Conservation (phyloP, 805 yeast genomes). For the Yamadazyma scolyti region DNA sequence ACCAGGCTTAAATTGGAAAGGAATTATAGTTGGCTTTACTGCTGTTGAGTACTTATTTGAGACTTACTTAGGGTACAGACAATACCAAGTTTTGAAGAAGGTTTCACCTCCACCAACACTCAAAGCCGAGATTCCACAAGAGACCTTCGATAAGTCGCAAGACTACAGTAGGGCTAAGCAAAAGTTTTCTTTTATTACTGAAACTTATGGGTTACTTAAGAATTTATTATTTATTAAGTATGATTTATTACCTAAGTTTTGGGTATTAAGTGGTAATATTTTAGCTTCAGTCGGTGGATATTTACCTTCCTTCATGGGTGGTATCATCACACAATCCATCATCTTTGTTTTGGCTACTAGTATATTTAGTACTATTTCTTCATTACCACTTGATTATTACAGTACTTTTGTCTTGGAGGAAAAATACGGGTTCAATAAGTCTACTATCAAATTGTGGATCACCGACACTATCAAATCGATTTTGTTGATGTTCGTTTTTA, state of each 20-base stretch:
- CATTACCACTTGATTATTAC: slow-evolving; percentile 72
- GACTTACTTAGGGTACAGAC: slow-evolving; percentile 70
- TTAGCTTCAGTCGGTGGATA: slow-evolving; percentile 50
- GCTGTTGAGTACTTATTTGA: slow-evolving; percentile 74
- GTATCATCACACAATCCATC: slow-evolving; percentile 69
- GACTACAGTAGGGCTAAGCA: slow-evolving; percentile 78
- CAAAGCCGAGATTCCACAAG: slow-evolving; percentile 62
- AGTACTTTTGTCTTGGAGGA: slow-evolving; percentile 87
- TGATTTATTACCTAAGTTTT: slow-evolving; percentile 45
- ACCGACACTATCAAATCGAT: slow-evolving; percentile 65
- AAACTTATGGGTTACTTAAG: slow-evolving; percentile 48
- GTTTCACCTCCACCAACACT: slow-evolving; percentile 64
- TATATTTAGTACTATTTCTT: slow-evolving; percentile 49
- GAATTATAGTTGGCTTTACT: slow-evolving; percentile 68
- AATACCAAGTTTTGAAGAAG: slow-evolving; percentile 59
- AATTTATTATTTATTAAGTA: slow-evolving; percentile 55
- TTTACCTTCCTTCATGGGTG: slow-evolving; percentile 40
- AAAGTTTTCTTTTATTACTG: slow-evolving; percentile 57
- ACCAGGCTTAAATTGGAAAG: slow-evolving; percentile 77
- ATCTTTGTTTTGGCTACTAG: slow-evolving; percentile 52
- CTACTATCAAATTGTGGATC: slow-evolving; percentile 68
- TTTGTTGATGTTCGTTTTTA: slow-evolving; percentile 52
- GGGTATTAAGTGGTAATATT: slow-evolving; percentile 52
- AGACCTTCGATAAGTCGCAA: slow-evolving; percentile 74
- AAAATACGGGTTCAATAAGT: slow-evolving; percentile 88